A percentile compares a stretch with the other conserved stretches of the same genome.
Evolutionary conservation across 2,329 filamentous ascomycete genomes (phyloP).

Genomic region (Teratosphaeria nubilosa): DNA sequence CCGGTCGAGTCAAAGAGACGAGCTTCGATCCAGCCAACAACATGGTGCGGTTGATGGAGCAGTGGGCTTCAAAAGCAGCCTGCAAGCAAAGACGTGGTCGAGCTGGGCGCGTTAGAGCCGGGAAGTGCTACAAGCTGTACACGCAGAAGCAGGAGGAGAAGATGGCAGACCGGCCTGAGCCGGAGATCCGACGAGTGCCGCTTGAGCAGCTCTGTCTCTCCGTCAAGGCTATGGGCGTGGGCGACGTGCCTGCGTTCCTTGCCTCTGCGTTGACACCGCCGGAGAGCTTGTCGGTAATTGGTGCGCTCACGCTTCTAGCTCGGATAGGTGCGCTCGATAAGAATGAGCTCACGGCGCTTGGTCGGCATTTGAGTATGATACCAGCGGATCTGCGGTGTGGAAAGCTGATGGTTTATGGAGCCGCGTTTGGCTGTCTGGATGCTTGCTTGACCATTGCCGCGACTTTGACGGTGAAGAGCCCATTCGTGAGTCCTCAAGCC

Average conservation of each 20-base stretch:
- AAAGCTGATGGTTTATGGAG: conserved; percentile 91
- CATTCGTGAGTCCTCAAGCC: conserved; percentile 75
- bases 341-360: conserved; percentile 78
- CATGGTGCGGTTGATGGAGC: conserved; percentile 88
- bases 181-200: conserved; percentile 86
- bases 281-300: conserved; percentile 72
- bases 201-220: conserved; percentile 90
- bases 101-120: conserved; percentile 83
- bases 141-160: conserved; percentile 72
- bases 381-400: conserved; percentile 86
- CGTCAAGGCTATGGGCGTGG: conserved; percentile 87
- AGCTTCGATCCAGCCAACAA: conserved; percentile 86
- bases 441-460: conserved; percentile 81
- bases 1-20: conserved; percentile 90
- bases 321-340: conserved; percentile 85
- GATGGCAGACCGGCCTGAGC: conserved; percentile 82
- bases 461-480: conserved; percentile 79
- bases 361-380: conserved; percentile 87
- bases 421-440: conserved; percentile 86
- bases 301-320: conserved; percentile 65
- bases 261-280: conserved; percentile 82
- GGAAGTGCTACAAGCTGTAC: conserved; percentile 89
- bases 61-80: conserved; percentile 86
- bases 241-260: conserved; percentile 71
- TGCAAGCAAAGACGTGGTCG: conserved; percentile 90